A percentile compares a stretch with the other conserved stretches of the same genome.
phyloP scores from a whole-genome alignment of 352 stramenopile genomes.

The Aphanomyces astaci region DNA sequence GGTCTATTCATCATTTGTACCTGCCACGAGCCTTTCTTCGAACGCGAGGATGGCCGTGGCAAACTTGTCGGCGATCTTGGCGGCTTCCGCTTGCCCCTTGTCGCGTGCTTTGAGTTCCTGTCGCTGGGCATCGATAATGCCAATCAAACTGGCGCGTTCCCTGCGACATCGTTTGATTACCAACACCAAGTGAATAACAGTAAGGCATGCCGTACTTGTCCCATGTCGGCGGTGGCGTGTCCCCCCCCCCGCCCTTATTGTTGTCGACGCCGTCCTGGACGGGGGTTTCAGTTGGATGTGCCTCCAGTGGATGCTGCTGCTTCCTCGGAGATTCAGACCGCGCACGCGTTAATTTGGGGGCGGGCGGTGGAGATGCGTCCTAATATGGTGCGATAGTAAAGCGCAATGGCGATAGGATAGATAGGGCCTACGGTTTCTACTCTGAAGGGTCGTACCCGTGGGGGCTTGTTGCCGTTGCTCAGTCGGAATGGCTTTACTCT shows the following conservation, averaged over 20 bases:
- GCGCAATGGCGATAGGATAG: too few relatives aligned
- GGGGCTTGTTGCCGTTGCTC: slow-evolving; percentile 51
- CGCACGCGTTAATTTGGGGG: slow-evolving; percentile 24
- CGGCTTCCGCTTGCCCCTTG: slow-evolving; percentile 42
- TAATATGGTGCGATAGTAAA: neutral
- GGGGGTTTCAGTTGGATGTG: slow-evolving; percentile 1
- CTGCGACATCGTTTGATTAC: slow-evolving; percentile 27
- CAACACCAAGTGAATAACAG: too few relatives aligned
- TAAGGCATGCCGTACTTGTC: slow-evolving; percentile 28
- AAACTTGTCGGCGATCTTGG: slow-evolving; percentile 49
- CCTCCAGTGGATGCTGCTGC: neutral
- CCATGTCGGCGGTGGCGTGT: slow-evolving; percentile 27
- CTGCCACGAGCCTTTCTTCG: slow-evolving; percentile 41
- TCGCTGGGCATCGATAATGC: slow-evolving; percentile 53
- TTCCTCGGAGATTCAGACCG: slow-evolving; percentile 15
- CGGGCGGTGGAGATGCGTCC: neutral
- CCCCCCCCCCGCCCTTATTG: neutral
- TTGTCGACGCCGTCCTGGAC: slow-evolving; percentile 16
- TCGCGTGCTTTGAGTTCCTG: slow-evolving; percentile 48
- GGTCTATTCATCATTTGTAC: too few relatives aligned
- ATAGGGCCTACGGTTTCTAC: too few relatives aligned
- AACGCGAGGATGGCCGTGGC: slow-evolving; percentile 44
- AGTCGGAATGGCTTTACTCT: slow-evolving; percentile 45
- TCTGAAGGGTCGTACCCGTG: neutral
- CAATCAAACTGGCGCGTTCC: slow-evolving; percentile 44